Base-by-base conservation (phyloP, 2,329 filamentous ascomycete species). In the Arthrocladium fulminans region DNA sequence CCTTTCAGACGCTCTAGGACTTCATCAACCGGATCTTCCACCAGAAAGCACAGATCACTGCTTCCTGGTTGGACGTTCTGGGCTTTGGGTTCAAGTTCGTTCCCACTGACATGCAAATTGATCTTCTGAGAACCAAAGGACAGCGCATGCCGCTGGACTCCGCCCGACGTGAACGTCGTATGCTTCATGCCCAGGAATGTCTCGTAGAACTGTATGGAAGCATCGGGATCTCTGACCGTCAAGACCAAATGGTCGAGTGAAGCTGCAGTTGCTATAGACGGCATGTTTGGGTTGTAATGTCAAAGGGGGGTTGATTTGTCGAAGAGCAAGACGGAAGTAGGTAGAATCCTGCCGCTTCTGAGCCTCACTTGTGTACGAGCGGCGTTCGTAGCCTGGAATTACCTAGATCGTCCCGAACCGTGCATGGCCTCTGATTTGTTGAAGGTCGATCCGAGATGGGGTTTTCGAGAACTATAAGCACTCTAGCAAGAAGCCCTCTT, bases 201-300 rank as follows among this genome's bases (percentile, higher is more conserved):
- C 1, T 69, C 70, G 64, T 81, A 82, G 69, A 78, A 82, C 29
- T 65, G 56, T 24, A 73, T 65, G 0, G 75, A 78, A 8, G 63
- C 63, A 3, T 67, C 59, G 3, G 81, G 67, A 49, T 70, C 70
- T 32, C 66, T 65, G 51, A 77, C 77, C 1, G 79, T 82, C 15
- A 82, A 67, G 51, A 82, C 78, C 7, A 82, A 63, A 55, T 82
- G 79, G 60, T 82, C 78, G 12, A 82, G 65, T 7, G 75, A 71
- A 44, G 64, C 69, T 51, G 71, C 65, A 15, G 17, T 54, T 20
- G 54, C 47, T n/a, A 54, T 44, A 12, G 17, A n/a, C 10, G 48
- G 32, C 30, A 50, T 46, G n/a, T 23, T 13, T 30, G 19, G 12
- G 6, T 40, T 34, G 13, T 40, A 22, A 19, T 37, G 20, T 27